Evolutionary conservation across 1,139 yeast genomes (phyloP).

Genomic region (Geotrichum australiense): DNA sequence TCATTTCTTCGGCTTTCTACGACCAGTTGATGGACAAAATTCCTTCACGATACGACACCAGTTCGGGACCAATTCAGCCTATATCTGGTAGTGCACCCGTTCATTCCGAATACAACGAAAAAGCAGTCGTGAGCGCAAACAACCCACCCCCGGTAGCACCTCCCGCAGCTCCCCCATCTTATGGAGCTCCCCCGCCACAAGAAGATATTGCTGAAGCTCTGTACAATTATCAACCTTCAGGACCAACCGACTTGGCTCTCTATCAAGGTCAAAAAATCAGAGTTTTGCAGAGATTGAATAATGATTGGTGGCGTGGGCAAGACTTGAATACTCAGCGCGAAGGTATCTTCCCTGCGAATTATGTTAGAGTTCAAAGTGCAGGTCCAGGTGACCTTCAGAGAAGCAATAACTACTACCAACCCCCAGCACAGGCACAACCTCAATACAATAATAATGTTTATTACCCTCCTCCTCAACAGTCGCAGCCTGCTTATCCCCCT

Average conservation of each 20-base stretch:
- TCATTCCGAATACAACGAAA: not conserved
- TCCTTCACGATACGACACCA: conserved; percentile 54
- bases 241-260: conserved; percentile 64
- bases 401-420: not conserved
- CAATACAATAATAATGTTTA: conserved; percentile 6
- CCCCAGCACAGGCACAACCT: not conserved
- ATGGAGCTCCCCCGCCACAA: conserved; percentile 4
- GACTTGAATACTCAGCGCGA: conserved; percentile 43
- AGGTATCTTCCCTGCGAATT: conserved; percentile 89
- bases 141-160: conserved; percentile 2
- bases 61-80: conserved; percentile 41
- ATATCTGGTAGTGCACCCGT: not conserved
- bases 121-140: conserved; percentile 18
- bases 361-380: conserved; percentile 42
- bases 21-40: conserved; percentile 46
- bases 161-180: conserved; percentile 6
- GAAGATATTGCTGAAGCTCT: conserved; percentile 53
- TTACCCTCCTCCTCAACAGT: conserved; percentile 15
- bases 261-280: conserved; percentile 60
- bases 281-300: conserved; percentile 65
- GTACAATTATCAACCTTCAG: conserved; percentile 64
- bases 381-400: too few species aligned
- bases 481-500: conserved; percentile 17
- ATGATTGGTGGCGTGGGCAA: conserved; percentile 90
- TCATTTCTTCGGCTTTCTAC: conserved; percentile 54